Base-by-base conservation (phyloP, 179 eudicot genomes). In the Amaranthus tricolor region DNA sequence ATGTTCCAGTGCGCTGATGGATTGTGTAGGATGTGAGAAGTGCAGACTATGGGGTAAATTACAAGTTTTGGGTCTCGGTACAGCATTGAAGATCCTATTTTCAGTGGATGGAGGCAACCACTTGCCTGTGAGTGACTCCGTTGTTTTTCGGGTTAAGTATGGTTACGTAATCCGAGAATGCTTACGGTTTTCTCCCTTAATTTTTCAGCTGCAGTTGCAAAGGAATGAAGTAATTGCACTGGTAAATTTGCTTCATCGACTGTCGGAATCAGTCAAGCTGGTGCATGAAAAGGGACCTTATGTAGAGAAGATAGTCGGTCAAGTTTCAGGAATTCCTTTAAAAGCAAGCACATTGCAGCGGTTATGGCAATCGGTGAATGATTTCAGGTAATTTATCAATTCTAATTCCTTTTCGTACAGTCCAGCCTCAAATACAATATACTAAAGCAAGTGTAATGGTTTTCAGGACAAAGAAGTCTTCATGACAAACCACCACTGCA, bases 41-140 rank as follows among this genome's bases (percentile, higher is more conserved):
- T 95, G 99, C 72, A 92, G 96, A 40, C 89, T 95, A 15, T 95
- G 99, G 99, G 99, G 99, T 72, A 95, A 95, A 81, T 90, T 95
- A 48, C 99, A 95, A 82, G 91, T 93, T 79, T 96, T 88, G 81
- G 99, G 99, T 77, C 93, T 95, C 63, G 99, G 99, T 68, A 95
- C 99, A 56, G 97, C 97, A 17, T 80, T 95, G 57, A 90, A 95
- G 84, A 95, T 86, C 73, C 91, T 95, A n/a, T 91, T 95, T 82
- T 88, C 97, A 70, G 86, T 86, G 43, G 84, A 89, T 54, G 83
- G 80, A 76, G 81, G 78, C 66, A 71, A 81, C 63, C 71, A 77
- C 52, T 63, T 77, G 5, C 86, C 76, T 50, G 97, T 94, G 74
- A 94, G 91, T 81, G 51, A 31, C 59, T 76, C 52, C 50, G 15